A percentile compares a stretch with the other conserved stretches of the same genome.
phyloP scores from a whole-genome alignment of 1,139 yeast species.

The Diutina neorugosa region DNA sequence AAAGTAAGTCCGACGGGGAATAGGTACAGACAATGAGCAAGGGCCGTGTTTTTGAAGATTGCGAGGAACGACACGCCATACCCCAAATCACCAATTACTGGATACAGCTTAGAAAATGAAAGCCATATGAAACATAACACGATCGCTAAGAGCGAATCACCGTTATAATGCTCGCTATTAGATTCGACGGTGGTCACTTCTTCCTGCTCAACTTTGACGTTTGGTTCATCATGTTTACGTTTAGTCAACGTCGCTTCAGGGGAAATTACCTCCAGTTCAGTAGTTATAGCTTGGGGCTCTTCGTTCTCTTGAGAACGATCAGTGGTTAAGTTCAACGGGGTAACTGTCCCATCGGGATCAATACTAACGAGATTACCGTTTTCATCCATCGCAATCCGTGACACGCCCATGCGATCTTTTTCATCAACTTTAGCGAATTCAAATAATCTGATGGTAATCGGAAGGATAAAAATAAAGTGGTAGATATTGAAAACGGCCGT shows the following conservation, averaged over 20 bases:
- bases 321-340: not conserved
- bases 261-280: not conserved
- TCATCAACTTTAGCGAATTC: conserved; percentile 11
- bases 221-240: not conserved
- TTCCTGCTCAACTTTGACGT: not conserved
- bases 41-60: conserved; percentile 34
- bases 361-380: not conserved
- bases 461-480: conserved; percentile 55
- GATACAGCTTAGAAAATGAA: conserved; percentile 72
- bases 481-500: conserved; percentile 74
- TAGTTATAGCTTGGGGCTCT: not conserved
- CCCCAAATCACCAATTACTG: conserved; percentile 77
- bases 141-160: conserved; percentile 57
- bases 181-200: not conserved
- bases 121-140: conserved; percentile 54
- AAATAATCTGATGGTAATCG: conserved; percentile 59
- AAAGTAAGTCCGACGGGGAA: conserved; percentile 27
- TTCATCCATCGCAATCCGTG: not conserved
- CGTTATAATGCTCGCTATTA: conserved; percentile 6
- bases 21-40: conserved; percentile 23
- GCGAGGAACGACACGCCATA: conserved; percentile 52
- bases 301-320: not conserved
- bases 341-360: not conserved
- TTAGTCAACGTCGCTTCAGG: not conserved
- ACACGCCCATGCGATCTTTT: not conserved